phyloP scores from a whole-genome alignment of 495 filamentous ascomycete species.

The Aspergillus saccharolyticus region DNA sequence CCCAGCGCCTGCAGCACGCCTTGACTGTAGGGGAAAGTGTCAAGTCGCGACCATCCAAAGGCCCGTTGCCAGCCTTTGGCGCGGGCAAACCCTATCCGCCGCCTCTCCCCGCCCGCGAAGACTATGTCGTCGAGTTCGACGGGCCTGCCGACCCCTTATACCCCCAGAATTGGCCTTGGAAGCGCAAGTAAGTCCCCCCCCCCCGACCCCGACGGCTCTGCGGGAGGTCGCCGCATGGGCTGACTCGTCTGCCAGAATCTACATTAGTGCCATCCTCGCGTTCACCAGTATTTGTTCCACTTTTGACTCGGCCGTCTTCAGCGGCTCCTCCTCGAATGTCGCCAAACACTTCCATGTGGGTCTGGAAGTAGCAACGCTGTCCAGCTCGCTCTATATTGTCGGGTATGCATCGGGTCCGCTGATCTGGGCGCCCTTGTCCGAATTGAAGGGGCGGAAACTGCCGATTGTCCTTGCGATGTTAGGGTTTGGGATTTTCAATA shows the following conservation, averaged over 20 bases:
- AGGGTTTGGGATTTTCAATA: conserved; percentile 60
- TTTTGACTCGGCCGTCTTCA: conserved; percentile 36
- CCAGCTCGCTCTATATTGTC: conserved; percentile 4
- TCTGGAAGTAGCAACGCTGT: conserved; percentile 2
- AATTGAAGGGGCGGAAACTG: conserved; percentile 1
- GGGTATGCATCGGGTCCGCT: conserved; percentile 6
- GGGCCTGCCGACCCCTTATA: conserved; percentile 72
- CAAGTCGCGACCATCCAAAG: conserved; percentile 37
- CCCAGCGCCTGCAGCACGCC: conserved; percentile 35
- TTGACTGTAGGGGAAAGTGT: conserved; percentile 35
- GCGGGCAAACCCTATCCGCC: conserved; percentile 77
- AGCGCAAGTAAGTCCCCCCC: conserved; percentile 53
- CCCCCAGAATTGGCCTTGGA: conserved; percentile 73
- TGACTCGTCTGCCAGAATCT: background rate
- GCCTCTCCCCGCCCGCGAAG: conserved; percentile 60
- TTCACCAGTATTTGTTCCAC: conserved; percentile 38
- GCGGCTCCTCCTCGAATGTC: conserved; percentile 4
- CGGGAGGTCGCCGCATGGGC: background rate
- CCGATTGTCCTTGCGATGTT: conserved; percentile 5
- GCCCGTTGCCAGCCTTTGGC: conserved; percentile 47
- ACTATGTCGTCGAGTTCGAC: conserved; percentile 78
- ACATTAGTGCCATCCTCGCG: conserved; percentile 29
- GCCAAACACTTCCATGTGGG: conserved; percentile 1
- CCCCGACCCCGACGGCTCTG: no score
- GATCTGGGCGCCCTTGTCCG: conserved; percentile 5